Evolutionary conservation across 495 filamentous ascomycete genomes (phyloP).

Genomic region (Penicillium arizonense): DNA sequence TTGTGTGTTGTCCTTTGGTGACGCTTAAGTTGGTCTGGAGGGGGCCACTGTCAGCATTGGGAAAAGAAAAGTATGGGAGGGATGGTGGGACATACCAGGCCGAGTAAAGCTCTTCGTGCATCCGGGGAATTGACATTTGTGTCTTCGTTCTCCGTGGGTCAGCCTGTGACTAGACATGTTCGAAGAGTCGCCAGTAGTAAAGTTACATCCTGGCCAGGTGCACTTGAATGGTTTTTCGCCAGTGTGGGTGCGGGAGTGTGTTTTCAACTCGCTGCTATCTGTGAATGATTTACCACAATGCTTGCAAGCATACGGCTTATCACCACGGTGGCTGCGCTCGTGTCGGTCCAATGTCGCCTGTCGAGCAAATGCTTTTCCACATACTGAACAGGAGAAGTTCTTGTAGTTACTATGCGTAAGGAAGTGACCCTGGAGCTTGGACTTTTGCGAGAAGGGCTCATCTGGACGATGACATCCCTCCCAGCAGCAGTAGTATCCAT

Average conservation of each 20-base stretch:
- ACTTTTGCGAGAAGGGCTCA: constrained; percentile 50
- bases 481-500: constrained; percentile 51
- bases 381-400: constrained; percentile 45
- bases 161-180: constrained; percentile 51
- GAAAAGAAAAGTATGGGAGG: background rate
- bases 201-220: constrained; percentile 46
- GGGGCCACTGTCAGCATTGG: background rate
- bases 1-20: constrained; percentile 46
- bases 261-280: constrained; percentile 52
- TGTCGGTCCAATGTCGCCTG: constrained; percentile 49
- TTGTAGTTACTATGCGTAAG: constrained; percentile 50
- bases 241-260: constrained; percentile 50
- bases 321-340: constrained; percentile 52
- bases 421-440: constrained; percentile 50
- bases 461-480: constrained; percentile 45
- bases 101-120: constrained; percentile 50
- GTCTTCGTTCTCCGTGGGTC: constrained; percentile 47
- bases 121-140: constrained; percentile 42
- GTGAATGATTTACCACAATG: constrained; percentile 47
- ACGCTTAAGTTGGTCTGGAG: constrained; percentile 46
- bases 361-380: constrained; percentile 47
- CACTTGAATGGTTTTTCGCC: constrained; percentile 54
- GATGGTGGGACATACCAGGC: constrained; percentile 32
- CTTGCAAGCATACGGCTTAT: constrained; percentile 49
- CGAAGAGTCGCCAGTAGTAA: constrained; percentile 48